A percentile compares a stretch with the other conserved stretches of the same genome.
Conservation (phyloP, 495 filamentous ascomycete species). For the Wilcoxina mikolae region DNA sequence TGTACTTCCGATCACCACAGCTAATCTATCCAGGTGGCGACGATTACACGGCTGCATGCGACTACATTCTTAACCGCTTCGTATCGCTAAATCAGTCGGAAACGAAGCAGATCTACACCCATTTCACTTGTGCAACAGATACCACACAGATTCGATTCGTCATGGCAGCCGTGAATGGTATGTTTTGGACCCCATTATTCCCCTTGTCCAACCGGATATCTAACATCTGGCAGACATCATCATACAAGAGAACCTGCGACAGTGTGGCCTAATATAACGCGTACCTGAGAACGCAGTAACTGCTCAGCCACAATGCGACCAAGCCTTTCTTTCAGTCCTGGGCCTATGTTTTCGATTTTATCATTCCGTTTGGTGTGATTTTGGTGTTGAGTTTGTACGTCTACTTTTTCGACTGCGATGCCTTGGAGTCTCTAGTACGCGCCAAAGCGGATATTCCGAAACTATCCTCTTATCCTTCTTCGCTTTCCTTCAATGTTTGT, state of each 20-base stretch:
- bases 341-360: conserved; percentile 8
- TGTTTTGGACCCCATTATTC: conserved; percentile 24
- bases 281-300: neutral
- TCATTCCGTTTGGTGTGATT: conserved; percentile 10
- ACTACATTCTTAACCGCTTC: conserved; percentile 95
- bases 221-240: conserved; percentile 64
- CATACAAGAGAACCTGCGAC: conserved; percentile 97
- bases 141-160: conserved; percentile 98
- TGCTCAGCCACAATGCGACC: conserved; percentile 2
- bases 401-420: conserved; percentile 4
- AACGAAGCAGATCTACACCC: conserved; percentile 98
- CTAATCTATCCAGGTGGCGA: conserved; percentile 48
- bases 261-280: conserved; percentile 87
- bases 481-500: conserved; percentile 2
- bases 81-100: conserved; percentile 95
- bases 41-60: conserved; percentile 83
- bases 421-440: neutral
- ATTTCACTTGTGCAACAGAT: conserved; percentile 97
- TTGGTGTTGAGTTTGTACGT: conserved; percentile 4
- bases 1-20: conserved; percentile 10
- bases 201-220: conserved; percentile 11
- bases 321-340: conserved; percentile 6
- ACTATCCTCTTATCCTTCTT: conserved; percentile 2
- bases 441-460: neutral
- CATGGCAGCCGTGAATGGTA: conserved; percentile 99